Conservation (phyloP, 345 rosid species). For the Populus tremula region DNA sequence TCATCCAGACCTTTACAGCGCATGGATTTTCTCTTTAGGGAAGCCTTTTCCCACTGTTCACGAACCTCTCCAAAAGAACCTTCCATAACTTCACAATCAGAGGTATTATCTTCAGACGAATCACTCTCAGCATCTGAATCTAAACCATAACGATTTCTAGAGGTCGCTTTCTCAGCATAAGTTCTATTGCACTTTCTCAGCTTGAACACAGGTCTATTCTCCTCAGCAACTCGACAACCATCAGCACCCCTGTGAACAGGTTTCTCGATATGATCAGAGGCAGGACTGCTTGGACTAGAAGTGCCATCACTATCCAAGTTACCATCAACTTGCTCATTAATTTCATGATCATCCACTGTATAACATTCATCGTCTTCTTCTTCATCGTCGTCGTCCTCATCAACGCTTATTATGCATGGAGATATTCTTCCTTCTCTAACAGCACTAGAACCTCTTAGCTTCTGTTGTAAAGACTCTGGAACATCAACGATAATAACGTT, state of each 20-base stretch:
- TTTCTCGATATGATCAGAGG: slow-evolving; percentile 18
- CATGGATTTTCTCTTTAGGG: slow-evolving; percentile 35
- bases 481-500: slow-evolving; percentile 59
- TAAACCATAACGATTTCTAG: slow-evolving; percentile 20
- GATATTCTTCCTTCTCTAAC: slow-evolving; percentile 28
- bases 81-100: slow-evolving; percentile 46
- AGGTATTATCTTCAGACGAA: slow-evolving; percentile 13
- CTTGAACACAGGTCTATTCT: slow-evolving; percentile 35
- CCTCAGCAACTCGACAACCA: slow-evolving; percentile 42
- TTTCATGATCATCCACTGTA: slow-evolving; percentile 21
- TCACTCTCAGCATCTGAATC: slow-evolving; percentile 9
- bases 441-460: slow-evolving; percentile 35
- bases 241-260: slow-evolving; percentile 31
- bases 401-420: slow-evolving; percentile 56
- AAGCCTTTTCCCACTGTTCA: slow-evolving; percentile 69
- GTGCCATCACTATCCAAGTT: slow-evolving; percentile 38
- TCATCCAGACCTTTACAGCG: slow-evolving; percentile 26
- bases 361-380: slow-evolving; percentile 7
- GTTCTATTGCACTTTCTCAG: slow-evolving; percentile 44
- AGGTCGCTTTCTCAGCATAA: slow-evolving; percentile 10
- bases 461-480: slow-evolving; percentile 45
- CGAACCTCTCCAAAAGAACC: slow-evolving; percentile 51
- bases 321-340: slow-evolving; percentile 20
- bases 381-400: slow-evolving; percentile 56
- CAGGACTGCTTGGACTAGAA: slow-evolving; percentile 34